A percentile compares a stretch with the other conserved stretches of the same genome.
Conservation (phyloP, 2,329 filamentous ascomycete genomes). For the Colletotrichum trifolii region DNA sequence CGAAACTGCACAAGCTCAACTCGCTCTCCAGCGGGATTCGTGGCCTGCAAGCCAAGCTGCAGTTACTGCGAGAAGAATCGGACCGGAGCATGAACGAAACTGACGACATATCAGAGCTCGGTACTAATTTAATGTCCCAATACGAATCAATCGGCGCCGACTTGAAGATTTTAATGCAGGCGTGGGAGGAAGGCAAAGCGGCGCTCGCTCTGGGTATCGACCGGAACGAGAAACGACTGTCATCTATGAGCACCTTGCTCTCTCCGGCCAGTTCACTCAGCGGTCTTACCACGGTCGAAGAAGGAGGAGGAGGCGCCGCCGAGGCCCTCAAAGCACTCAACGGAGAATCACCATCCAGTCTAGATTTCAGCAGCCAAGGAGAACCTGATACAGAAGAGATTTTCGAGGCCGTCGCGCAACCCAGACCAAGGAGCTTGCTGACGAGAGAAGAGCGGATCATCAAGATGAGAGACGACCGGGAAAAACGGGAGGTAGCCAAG, state of each 20-base stretch:
- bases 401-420: slow-evolving; percentile 88
- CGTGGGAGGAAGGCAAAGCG: slow-evolving; percentile 90
- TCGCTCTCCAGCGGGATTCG: slow-evolving; percentile 91
- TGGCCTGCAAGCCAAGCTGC: slow-evolving; percentile 93
- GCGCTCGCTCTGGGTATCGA: slow-evolving; percentile 85
- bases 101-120: slow-evolving; percentile 78
- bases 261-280: slow-evolving; percentile 74
- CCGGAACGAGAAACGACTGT: slow-evolving; percentile 78
- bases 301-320: slow-evolving; percentile 56
- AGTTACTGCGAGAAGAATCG: slow-evolving; percentile 89
- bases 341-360: slow-evolving; percentile 69
- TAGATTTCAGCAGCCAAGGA: slow-evolving; percentile 65
- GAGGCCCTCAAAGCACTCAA: slow-evolving; percentile 74
- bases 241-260: slow-evolving; percentile 68
- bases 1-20: slow-evolving; percentile 88
- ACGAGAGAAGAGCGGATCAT: slow-evolving; percentile 88
- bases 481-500: slow-evolving; percentile 75
- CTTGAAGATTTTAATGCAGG: slow-evolving; percentile 80
- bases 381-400: slow-evolving; percentile 79
- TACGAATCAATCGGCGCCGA: slow-evolving; percentile 96
- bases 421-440: slow-evolving; percentile 75
- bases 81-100: slow-evolving; percentile 81
- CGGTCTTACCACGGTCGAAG: slow-evolving; percentile 73
- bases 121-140: slow-evolving; percentile 82
- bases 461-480: slow-evolving; percentile 89